Base-by-base conservation (phyloP, 2,329 filamentous ascomycete genomes). In the Calonectria naviculata region DNA sequence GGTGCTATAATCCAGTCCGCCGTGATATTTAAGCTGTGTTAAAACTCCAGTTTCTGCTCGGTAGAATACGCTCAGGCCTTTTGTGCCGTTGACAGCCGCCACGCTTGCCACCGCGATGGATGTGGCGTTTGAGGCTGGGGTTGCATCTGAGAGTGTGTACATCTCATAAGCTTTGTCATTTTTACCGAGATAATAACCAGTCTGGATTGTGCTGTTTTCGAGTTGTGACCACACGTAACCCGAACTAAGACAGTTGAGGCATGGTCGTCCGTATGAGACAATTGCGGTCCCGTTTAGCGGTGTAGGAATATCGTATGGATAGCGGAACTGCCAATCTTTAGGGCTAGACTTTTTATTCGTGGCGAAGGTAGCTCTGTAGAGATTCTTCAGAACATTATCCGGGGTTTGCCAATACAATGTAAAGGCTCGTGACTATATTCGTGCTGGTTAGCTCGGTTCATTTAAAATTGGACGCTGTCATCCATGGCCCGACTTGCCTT, bases 361-460 rank as follows among this genome's bases (percentile, higher is more conserved):
- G 6, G 58, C 44, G 6, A 67, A 49, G 36, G 8, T 41, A 13
- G 26, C 8, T 47, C 56, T 46, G 38, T 38, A 71, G 8, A 71
- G 26, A 17, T 47, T 41, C 10, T 67, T 67, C 58, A 71, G 26
- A 5, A 29, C 63, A 24, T 67, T 67, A 15, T 44, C 58, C 17
- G 68, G 63, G 17, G 64, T 46, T 41, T 71, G 68, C 58, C 64
- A 71, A 29, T 64, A 64, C 34, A 71, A 10, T 3, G 66, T 24
- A 29, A 56, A 31, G 3, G n/a, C n/a, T n/a, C 68, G 63, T 19
- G 24, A 13, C 68, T 71, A 42, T 24, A 17, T 17, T 2, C 19
- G 19, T 26, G 10, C 19, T 67, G 17, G 17, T 19, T 41, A 15
- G 19, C 12, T 49, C 7, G 4, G 34, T 19, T 10, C 29, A 31